These are phyloP conservation scores for Skeletonema costatum DNA, from an alignment of 108 stramenopile genomes.

Conservation along the genomic window DNA sequence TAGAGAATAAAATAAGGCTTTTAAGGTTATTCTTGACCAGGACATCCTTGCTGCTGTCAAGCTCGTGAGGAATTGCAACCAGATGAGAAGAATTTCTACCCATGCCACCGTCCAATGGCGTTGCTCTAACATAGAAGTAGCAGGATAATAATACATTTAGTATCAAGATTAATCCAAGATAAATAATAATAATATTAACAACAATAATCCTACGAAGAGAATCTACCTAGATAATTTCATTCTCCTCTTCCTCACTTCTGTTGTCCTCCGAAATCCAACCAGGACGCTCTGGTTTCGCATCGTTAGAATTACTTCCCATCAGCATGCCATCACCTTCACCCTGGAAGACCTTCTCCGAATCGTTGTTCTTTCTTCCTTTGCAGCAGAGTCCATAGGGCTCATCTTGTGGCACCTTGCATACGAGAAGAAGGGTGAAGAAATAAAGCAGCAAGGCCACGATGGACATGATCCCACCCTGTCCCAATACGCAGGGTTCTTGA, in stretches of 20 bases:
- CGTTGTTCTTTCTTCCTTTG: constrained; percentile 5
- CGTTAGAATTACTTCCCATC: constrained; percentile 4
- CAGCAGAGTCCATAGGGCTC: constrained; percentile 28
- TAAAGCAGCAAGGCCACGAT: constrained; percentile 24
- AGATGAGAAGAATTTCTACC: no score
- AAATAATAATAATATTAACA: neutral
- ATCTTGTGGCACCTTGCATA: constrained; percentile 23
- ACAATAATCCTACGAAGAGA: neutral
- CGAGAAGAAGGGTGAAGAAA: constrained; percentile 15
- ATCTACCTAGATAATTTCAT: constrained; percentile 26
- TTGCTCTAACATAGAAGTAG: no score
- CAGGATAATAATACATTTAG: no score
- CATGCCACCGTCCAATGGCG: no score
- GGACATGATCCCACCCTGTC: constrained; percentile 12
- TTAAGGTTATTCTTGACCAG: no score
- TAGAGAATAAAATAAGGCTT: no score
- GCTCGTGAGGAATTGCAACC: no score
- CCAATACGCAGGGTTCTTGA: constrained; percentile 27
- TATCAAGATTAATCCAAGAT: neutral
- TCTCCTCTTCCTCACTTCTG: constrained; percentile 17
- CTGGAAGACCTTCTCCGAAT: neutral
- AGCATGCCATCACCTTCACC: constrained; percentile 1
- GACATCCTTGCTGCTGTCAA: no score
- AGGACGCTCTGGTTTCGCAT: constrained; percentile 7
- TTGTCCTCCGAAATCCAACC: constrained; percentile 35